Evolutionary conservation across 1,139 yeast species (phyloP).

Genomic region (Suhomyces guaymorum): DNA sequence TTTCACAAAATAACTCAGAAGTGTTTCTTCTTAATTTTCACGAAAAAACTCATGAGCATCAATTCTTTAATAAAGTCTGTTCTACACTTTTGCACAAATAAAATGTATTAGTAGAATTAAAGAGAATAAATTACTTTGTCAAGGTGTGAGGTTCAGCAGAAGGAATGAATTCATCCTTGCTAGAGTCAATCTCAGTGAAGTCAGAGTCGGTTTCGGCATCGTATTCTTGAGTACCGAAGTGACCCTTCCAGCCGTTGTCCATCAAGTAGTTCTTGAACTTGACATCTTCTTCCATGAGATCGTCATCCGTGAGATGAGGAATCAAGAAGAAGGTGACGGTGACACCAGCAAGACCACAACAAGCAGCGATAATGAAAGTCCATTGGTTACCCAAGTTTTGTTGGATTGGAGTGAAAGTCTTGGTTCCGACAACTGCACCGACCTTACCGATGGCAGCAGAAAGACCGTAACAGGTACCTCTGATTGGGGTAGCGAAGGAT

Average conservation of each 20-base stretch:
- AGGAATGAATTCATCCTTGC: background rate
- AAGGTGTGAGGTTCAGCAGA: conserved; percentile 7
- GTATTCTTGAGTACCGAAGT: conserved; percentile 47
- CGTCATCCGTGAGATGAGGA: conserved; percentile 68
- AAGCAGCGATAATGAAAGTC: conserved; percentile 62
- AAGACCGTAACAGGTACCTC: conserved; percentile 62
- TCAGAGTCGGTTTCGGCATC: conserved; percentile 14
- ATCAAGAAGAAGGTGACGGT: conserved; percentile 59
- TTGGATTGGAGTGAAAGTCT: conserved; percentile 47
- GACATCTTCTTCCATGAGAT: conserved; percentile 65
- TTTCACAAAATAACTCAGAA: too few relatives aligned
- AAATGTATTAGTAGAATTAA: too few relatives aligned
- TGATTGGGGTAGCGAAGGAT: conserved; percentile 69
- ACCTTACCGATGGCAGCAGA: conserved; percentile 53
- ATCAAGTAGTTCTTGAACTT: conserved; percentile 61
- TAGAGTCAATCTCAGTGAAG: conserved; percentile 5
- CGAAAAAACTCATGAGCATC: too few relatives aligned
- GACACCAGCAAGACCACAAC: conserved; percentile 68
- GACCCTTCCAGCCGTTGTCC: conserved; percentile 68
- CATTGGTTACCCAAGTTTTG: conserved; percentile 25
- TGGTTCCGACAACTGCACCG: conserved; percentile 53
- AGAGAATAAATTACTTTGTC: background rate
- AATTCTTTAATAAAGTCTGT: too few relatives aligned
- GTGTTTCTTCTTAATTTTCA: too few relatives aligned
- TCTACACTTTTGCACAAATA: too few relatives aligned